Conservation (phyloP, 345 rosid genomes). For the Turritis glabra region DNA sequence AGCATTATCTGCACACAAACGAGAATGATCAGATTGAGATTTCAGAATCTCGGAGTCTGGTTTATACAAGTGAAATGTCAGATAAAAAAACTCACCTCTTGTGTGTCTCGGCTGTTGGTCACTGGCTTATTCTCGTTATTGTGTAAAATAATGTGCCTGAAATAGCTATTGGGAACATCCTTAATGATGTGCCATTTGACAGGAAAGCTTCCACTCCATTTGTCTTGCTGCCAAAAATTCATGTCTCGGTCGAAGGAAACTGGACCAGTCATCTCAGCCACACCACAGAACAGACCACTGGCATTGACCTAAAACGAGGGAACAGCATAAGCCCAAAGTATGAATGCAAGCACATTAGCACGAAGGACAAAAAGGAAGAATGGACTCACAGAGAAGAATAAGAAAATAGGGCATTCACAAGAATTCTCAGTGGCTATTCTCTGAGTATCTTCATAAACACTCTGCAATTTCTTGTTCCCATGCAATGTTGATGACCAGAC, state of each 20-base stretch:
- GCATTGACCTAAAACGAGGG: slow-evolving; percentile 70
- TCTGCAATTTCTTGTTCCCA: slow-evolving; percentile 90
- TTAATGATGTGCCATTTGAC: slow-evolving; percentile 94
- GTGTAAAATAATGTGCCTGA: slow-evolving; percentile 79
- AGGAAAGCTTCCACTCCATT: slow-evolving; percentile 95
- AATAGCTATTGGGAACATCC: slow-evolving; percentile 70
- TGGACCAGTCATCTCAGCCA: slow-evolving; percentile 91
- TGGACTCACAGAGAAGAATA: slow-evolving; percentile 85
- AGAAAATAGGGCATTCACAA: slow-evolving; percentile 67
- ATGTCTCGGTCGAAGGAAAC: slow-evolving; percentile 75
- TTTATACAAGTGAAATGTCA: neutral
- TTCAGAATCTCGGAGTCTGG: neutral
- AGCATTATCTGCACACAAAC: slow-evolving; percentile 59
- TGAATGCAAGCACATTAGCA: neutral
- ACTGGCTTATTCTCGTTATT: slow-evolving; percentile 96
- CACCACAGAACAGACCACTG: slow-evolving; percentile 94
- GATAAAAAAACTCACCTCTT: slow-evolving; percentile 61
- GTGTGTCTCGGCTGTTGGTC: slow-evolving; percentile 97
- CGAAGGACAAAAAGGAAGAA: neutral
- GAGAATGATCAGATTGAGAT: neutral
- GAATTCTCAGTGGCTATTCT: slow-evolving; percentile 53
- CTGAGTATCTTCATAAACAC: slow-evolving; percentile 76
- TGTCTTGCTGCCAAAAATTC: slow-evolving; percentile 99
- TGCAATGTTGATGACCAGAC: slow-evolving; percentile 95
- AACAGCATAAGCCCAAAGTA: slow-evolving; percentile 7